Base-by-base conservation (phyloP, 192 early-diverging fungal genomes). In the Backusella macrospora region DNA sequence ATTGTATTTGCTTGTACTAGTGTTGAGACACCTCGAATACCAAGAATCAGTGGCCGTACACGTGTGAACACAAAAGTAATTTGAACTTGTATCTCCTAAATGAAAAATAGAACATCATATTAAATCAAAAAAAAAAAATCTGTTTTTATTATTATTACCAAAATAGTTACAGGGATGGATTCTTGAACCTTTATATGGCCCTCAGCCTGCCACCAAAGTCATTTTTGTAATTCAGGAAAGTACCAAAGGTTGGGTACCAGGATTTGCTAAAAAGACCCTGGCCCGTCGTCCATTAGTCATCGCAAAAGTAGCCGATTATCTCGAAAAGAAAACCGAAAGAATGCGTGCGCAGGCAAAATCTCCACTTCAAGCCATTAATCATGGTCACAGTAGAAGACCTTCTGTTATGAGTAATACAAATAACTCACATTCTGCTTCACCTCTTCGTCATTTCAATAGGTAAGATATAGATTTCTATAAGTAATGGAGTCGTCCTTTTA, bases 111-210 rank as follows among this genome's bases (percentile, higher is more conserved):
- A 73, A 34, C n/a, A 66, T 18, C 48, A 26, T 38, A 66, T 67
- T 65, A 34, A 46, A 40, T 48, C 21, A 23, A 34, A 34, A 34
- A 34, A 34, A 34, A 34, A n/a, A n/a, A n/a, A n/a, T n/a, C 47
- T 38, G 16, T 21, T 12, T 39, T 34, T 14, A 8, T 34, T 43
- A 43, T 43, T 38, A 48, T 45, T 37, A 42, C 29, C 14, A 66
- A 73, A 39, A 66, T 68, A 80, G 76, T 73, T 88, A 14, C 84
- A 83, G 68, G 87, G 87, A 21, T 88, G 87, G 87, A 82, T 88
- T 45, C 71, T 88, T 23, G 83, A 88, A 52, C 87, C 87, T 21
- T 16, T 86, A 10, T 72, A 79, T 39, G 75, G 81, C 46, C 83
- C 84, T 1, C 45, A 68, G 26, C 83, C 78, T 12, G 74, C 83